phyloP scores from a whole-genome alignment of 2,329 filamentous ascomycete species.

The Neofusicoccum umdonicola region DNA sequence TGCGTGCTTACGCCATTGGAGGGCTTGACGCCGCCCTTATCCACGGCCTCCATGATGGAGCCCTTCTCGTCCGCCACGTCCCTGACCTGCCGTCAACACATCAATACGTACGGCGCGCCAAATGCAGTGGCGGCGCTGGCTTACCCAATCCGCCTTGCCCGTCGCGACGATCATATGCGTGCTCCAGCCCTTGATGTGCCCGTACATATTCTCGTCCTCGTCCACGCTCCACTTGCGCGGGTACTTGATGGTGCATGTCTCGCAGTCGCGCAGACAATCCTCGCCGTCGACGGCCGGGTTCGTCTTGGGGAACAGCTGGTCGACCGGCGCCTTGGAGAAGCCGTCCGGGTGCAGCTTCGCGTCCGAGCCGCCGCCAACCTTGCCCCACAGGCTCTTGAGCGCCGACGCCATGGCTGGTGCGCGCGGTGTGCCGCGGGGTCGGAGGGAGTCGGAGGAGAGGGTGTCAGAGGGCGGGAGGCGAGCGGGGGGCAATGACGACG shows the following conservation, averaged over 20 bases:
- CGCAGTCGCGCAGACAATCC: conserved; percentile 85
- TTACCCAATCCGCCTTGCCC: conserved; percentile 93
- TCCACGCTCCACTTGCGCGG: conserved; percentile 74
- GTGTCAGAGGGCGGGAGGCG: conserved; percentile 17
- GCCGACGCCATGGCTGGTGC: conserved; percentile 31
- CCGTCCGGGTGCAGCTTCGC: conserved; percentile 23
- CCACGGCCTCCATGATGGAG: conserved; percentile 55
- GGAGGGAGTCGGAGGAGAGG: conserved; percentile 10
- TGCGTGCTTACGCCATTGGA: conserved; percentile 62
- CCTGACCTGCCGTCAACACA: conserved; percentile 19
- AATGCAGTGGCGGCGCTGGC: conserved; percentile 30
- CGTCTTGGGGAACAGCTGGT: conserved; percentile 69
- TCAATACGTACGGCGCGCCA: conserved; percentile 56
- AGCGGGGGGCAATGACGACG: conserved; percentile 32
- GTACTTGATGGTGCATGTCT: conserved; percentile 73
- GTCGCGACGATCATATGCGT: conserved; percentile 91
- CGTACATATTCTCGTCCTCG: conserved; percentile 75
- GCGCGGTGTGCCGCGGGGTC: no score
- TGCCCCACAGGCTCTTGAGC: conserved; percentile 34
- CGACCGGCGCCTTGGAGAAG: conserved; percentile 27
- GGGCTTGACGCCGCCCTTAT: conserved; percentile 55
- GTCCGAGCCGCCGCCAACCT: not conserved
- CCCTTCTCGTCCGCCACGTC: conserved; percentile 68
- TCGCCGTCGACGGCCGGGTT: conserved; percentile 78
- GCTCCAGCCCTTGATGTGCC: conserved; percentile 79